Base-by-base conservation (phyloP, 495 filamentous ascomycete species). In the Penicillium cinerascens region DNA sequence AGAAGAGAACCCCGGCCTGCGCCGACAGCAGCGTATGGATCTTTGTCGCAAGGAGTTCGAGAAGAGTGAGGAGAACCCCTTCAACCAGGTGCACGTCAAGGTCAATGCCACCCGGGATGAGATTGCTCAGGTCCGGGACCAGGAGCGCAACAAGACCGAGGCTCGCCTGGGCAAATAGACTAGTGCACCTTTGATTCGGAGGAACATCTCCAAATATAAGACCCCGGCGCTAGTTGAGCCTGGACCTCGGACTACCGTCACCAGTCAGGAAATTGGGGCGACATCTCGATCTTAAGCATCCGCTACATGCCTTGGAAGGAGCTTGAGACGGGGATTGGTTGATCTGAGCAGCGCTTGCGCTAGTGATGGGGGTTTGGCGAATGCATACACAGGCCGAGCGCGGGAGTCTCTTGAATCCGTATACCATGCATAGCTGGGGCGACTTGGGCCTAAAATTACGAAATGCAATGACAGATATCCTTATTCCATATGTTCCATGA, bases 61-160 rank as follows among this genome's bases (percentile, higher is more conserved):
- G 68, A 92, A 89, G 74, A 86, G 85, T 63, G 83, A 85, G 4
- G 93, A 97, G 66, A 97, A 97, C 65, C 93, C 93, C 36, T 92
- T 95, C 67, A 95, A 93, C 69, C 89, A 95, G 71, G 82, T 80
- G 13, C 77, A 78, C 51, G 87, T 84, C 7, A 67, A 71, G 17
- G 88, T 89, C 67, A 85, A 98, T 69, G 83, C 86, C 35, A 81
- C 80, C 22, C 87, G 81, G 73, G 88, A 92, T 9, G 93, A 97
- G 71, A 68, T 96, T 36, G 77, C 77, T 51, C 76, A 79, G 50
- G 65, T 90, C 29, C 78, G 73, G 66, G 74, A 86, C 43, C 61
- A 72, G 44, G 91, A 96, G 82, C 85, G 76, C 70, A 69, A 63
- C 61, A 92, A 84, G 81, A 81, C 85, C 52, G 92, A 97, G 78